phyloP scores from a whole-genome alignment of 2,329 filamentous ascomycete species.

The Lachnellula arida region DNA sequence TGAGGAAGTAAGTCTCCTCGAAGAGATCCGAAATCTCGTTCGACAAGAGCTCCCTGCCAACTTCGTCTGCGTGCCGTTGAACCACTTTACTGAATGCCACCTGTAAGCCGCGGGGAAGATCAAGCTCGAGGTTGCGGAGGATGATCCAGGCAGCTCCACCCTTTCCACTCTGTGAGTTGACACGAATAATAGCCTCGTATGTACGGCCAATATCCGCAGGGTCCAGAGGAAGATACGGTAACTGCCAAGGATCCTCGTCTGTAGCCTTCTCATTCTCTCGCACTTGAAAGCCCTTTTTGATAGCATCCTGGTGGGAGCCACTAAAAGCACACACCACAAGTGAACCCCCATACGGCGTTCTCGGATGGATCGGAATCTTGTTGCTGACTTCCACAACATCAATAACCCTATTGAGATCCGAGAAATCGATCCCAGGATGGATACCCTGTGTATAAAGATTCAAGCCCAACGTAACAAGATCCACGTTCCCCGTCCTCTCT shows the following conservation, averaged over 20 bases:
- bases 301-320: constrained; percentile 90
- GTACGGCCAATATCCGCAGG: constrained; percentile 89
- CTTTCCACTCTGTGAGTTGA: constrained; percentile 96
- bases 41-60: constrained; percentile 79
- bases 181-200: constrained; percentile 97
- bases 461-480: constrained; percentile 84
- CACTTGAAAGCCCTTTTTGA: constrained; percentile 80
- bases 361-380: constrained; percentile 88
- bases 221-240: constrained; percentile 91
- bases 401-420: constrained; percentile 78
- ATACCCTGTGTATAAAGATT: constrained; percentile 96
- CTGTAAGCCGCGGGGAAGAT: constrained; percentile 88
- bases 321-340: constrained; percentile 91
- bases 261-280: constrained; percentile 50
- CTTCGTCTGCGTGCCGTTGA: constrained; percentile 72
- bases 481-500: constrained; percentile 92
- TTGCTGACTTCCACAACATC: constrained; percentile 63
- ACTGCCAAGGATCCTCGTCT: constrained; percentile 68
- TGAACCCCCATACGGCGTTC: constrained; percentile 85
- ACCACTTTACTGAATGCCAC: constrained; percentile 86
- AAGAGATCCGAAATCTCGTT: constrained; percentile 86
- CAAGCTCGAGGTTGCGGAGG: constrained; percentile 80
- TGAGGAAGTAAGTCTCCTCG: constrained; percentile 80
- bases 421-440: constrained; percentile 82
- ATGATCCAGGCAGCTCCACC: constrained; percentile 94